Percentiles rank a stretch among this genome's conserved stretches.
Conservation (phyloP, 2,329 filamentous ascomycete genomes). For the Mollisia scopiformis region DNA sequence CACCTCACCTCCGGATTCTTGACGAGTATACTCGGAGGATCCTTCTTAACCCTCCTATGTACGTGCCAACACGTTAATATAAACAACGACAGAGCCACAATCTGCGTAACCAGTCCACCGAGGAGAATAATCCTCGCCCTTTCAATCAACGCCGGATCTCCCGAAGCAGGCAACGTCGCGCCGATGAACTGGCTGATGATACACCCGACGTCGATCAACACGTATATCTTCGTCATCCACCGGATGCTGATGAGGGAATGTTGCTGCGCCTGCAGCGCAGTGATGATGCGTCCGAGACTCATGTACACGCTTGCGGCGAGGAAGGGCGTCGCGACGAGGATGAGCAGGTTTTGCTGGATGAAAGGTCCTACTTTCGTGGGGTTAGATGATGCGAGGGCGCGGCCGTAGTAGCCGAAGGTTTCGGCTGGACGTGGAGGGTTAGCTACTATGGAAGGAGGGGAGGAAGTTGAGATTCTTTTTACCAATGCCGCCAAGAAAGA, state of each 20-base stretch:
- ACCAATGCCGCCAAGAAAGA: slow-evolving; percentile 23
- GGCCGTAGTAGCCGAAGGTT: slow-evolving; percentile 18
- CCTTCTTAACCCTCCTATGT: background rate
- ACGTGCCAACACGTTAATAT: slow-evolving; percentile 30
- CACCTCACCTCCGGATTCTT: slow-evolving; percentile 4
- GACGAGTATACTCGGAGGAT: background rate
- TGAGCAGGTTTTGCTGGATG: slow-evolving; percentile 44
- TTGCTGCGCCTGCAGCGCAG: slow-evolving; percentile 41
- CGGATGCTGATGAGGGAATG: slow-evolving; percentile 45
- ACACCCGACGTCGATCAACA: slow-evolving; percentile 50
- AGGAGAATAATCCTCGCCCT: slow-evolving; percentile 48
- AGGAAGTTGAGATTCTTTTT: slow-evolving; percentile 1
- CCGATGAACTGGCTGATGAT: slow-evolving; percentile 50
- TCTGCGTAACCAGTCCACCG: slow-evolving; percentile 51
- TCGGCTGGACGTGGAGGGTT: slow-evolving; percentile 12
- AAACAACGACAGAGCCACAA: slow-evolving; percentile 54
- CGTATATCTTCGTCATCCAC: slow-evolving; percentile 55
- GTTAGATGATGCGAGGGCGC: slow-evolving; percentile 1
- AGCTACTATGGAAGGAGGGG: too few relatives aligned
- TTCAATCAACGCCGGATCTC: background rate
- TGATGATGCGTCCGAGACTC: slow-evolving; percentile 45
- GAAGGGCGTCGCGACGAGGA: slow-evolving; percentile 46
- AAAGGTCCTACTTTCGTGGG: slow-evolving; percentile 32
- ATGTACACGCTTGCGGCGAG: slow-evolving; percentile 51
- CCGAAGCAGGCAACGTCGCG: slow-evolving; percentile 9